A percentile compares a stretch with the other conserved stretches of the same genome.
Evolutionary conservation across 2,329 filamentous ascomycete genomes (phyloP).

Genomic region (Fusarium denticulatum): DNA sequence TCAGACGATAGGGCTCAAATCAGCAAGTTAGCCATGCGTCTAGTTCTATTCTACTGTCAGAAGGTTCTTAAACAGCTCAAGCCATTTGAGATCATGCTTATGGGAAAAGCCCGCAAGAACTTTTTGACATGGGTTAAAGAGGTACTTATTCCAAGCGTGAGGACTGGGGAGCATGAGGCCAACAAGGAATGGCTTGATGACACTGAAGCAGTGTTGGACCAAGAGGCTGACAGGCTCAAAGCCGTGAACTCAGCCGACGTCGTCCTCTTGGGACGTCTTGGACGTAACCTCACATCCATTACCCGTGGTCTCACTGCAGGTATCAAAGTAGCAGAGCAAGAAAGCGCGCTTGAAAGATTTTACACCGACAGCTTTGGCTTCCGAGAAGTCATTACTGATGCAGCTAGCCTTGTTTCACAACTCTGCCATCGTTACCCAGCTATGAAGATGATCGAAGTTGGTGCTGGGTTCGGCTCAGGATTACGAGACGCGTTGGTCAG

Average conservation of each 20-base stretch:
- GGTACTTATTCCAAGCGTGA: not conserved
- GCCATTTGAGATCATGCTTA: not conserved
- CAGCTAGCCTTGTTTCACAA: not conserved
- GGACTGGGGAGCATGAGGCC: not conserved
- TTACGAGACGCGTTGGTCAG: not conserved
- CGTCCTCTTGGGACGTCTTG: not conserved
- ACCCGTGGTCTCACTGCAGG: not conserved
- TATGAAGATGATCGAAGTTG: not conserved
- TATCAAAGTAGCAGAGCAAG: not conserved
- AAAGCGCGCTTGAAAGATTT: not conserved
- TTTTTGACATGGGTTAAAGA: not conserved
- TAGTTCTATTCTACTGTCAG: not conserved
- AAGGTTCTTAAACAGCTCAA: not conserved
- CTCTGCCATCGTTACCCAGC: not conserved
- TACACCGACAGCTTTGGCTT: not conserved
- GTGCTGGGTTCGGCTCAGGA: not conserved
- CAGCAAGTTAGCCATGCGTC: not conserved
- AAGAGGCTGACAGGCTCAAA: not conserved
- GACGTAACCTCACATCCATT: not conserved
- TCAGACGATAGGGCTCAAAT: not conserved
- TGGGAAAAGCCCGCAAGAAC: not conserved
- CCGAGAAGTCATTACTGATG: not conserved
- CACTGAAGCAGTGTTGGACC: rapidly evolving
- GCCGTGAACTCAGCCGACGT: not conserved
- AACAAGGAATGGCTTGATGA: not conserved